Conservation (phyloP, 768 basidiomycete species). For the Lactarius akahatsu region DNA sequence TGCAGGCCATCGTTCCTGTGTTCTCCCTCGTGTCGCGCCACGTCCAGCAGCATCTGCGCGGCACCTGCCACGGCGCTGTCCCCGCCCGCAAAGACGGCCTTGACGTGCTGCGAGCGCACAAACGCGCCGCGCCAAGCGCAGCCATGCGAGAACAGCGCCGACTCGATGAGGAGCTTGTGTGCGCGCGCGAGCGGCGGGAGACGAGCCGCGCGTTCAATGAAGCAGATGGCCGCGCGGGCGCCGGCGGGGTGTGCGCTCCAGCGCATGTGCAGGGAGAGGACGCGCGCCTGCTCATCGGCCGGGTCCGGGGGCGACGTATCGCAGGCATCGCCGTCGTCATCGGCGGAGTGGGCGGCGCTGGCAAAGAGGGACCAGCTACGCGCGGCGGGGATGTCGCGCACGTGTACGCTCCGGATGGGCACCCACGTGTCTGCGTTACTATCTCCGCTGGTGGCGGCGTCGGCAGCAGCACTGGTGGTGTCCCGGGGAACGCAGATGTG, state of each 20-base stretch:
- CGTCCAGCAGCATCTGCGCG: conserved; percentile 17
- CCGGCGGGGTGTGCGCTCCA: conserved; percentile 18
- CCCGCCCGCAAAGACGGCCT: conserved; percentile 17
- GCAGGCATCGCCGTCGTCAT: neutral
- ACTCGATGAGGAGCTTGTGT: conserved; percentile 17
- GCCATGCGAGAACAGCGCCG: conserved; percentile 14
- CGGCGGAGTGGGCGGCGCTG: conserved; percentile 9
- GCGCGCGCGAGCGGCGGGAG: conserved; percentile 20
- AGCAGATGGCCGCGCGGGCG: conserved; percentile 10
- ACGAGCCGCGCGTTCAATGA: conserved; percentile 19
- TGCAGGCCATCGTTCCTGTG: neutral
- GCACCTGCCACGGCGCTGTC: conserved; percentile 3
- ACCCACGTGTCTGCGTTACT: conserved; percentile 12
- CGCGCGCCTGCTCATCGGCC: conserved; percentile 19
- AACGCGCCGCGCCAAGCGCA: conserved; percentile 15
- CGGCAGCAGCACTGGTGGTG: neutral
- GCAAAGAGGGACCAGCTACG: conserved; percentile 26
- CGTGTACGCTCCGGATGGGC: conserved; percentile 15
- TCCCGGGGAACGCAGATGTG: conserved; percentile 18
- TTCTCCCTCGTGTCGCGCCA: neutral
- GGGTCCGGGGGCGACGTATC: conserved; percentile 16
- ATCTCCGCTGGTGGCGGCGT: neutral
- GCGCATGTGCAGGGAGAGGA: conserved; percentile 24
- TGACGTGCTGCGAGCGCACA: conserved; percentile 7
- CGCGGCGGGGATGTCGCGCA: conserved; percentile 23